Conservation (phyloP, 306 rosid genomes). For the Parietaria judaica region DNA sequence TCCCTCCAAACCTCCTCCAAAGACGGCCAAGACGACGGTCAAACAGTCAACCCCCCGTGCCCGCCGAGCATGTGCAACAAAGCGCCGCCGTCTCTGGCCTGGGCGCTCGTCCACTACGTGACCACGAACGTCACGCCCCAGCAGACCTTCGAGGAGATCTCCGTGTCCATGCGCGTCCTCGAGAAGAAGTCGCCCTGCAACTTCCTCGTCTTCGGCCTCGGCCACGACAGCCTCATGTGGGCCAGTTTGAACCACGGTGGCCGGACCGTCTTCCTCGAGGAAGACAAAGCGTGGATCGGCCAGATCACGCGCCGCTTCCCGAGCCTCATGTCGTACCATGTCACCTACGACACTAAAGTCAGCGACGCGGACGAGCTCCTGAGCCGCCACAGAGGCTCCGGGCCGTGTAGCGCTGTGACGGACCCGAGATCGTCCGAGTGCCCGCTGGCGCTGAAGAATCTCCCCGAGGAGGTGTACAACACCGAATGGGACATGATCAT, state of each 20-base stretch:
- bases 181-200: constrained; percentile 74
- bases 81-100: constrained; percentile 58
- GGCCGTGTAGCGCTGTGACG: constrained; percentile 44
- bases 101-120: constrained; percentile 74
- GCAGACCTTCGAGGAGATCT: constrained; percentile 62
- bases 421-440: constrained; percentile 78
- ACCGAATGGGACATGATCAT: constrained; percentile 85
- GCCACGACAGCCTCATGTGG: constrained; percentile 95
- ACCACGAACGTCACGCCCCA: constrained; percentile 84
- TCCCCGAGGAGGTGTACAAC: constrained; percentile 62
- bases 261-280: constrained; percentile 79
- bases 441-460: constrained; percentile 49
- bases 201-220: constrained; percentile 79
- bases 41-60: constrained; percentile 5
- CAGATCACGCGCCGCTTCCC: constrained; percentile 45
- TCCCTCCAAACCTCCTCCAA: constrained; percentile 28
- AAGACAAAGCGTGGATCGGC: constrained; percentile 65
- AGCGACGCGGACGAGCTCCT: constrained; percentile 53
- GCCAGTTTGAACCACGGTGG: constrained; percentile 79
- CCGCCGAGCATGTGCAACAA: constrained; percentile 41
- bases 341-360: constrained; percentile 63
- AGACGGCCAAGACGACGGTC: neutral
- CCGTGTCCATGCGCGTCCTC: constrained; percentile 56
- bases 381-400: constrained; percentile 28
- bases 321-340: constrained; percentile 57